These are phyloP conservation scores for Aspergillus awamori DNA, from an alignment of 2,329 filamentous ascomycete genomes.

Conservation along the genomic window DNA sequence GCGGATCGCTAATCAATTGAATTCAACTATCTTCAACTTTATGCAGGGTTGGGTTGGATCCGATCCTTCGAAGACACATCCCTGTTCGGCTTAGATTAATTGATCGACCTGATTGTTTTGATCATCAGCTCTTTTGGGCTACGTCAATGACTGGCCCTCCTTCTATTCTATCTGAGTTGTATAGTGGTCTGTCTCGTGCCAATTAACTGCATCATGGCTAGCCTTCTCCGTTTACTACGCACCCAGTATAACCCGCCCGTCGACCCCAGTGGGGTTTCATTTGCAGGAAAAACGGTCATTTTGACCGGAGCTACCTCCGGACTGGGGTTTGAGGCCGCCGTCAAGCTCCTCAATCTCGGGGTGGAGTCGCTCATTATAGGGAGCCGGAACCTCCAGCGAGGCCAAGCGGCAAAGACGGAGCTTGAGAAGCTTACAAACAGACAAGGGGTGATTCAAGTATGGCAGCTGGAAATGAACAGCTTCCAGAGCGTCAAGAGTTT, in stretches of 20 bases:
- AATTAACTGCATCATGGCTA: slow-evolving; percentile 27
- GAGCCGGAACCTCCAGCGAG: slow-evolving; percentile 49
- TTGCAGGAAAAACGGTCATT: slow-evolving; percentile 51
- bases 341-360: slow-evolving; percentile 50
- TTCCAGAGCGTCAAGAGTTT: slow-evolving; percentile 52
- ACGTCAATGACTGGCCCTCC: background rate
- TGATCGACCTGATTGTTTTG: background rate
- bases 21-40: background rate
- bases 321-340: slow-evolving; percentile 54
- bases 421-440: slow-evolving; percentile 40
- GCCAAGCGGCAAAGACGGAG: slow-evolving; percentile 43
- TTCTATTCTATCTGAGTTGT: background rate
- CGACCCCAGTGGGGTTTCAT: slow-evolving; percentile 41
- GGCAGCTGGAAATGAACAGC: slow-evolving; percentile 51
- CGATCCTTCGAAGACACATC: background rate
- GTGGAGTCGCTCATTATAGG: slow-evolving; percentile 51
- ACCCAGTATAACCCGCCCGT: slow-evolving; percentile 39
- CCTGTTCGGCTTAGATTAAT: background rate
- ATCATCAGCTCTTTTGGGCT: background rate
- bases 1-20: background rate
- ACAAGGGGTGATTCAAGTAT: slow-evolving; percentile 44
- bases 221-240: slow-evolving; percentile 34
- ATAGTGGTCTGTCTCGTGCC: background rate
- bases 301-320: slow-evolving; percentile 57
- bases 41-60: background rate